Conservation (phyloP, 2,329 filamentous ascomycete genomes). For the Polytolypa hystricis region DNA sequence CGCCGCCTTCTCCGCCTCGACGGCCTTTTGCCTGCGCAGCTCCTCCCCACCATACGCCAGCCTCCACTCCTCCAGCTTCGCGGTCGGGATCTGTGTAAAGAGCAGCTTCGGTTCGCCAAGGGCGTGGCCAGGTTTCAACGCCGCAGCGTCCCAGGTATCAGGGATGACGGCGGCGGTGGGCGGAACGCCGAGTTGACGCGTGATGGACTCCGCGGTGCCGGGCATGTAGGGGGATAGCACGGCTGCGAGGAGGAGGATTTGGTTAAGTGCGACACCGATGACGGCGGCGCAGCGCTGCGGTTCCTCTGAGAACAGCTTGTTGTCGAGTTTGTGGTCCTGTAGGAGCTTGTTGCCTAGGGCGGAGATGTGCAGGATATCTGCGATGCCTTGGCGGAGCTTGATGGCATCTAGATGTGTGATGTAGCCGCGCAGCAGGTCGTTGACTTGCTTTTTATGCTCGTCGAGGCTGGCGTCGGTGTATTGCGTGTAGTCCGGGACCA, state of each 20-base stretch:
- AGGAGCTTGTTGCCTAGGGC: conserved; percentile 50
- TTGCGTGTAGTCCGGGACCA: conserved; percentile 52
- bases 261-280: conserved; percentile 70
- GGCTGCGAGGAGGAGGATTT: conserved; percentile 69
- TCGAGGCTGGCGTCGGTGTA: conserved; percentile 40
- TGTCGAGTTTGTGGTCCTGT: conserved; percentile 52
- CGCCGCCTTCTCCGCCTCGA: conserved; percentile 44
- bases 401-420: conserved; percentile 48
- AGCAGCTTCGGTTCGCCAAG: conserved; percentile 71
- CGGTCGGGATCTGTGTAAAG: conserved; percentile 70
- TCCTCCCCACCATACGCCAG: conserved; percentile 60
- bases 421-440: conserved; percentile 44
- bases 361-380: conserved; percentile 45
- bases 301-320: conserved; percentile 48
- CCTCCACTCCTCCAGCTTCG: conserved; percentile 76
- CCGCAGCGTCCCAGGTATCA: conserved; percentile 50
- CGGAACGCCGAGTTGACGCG: conserved; percentile 58
- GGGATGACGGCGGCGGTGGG: conserved; percentile 39
- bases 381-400: conserved; percentile 46
- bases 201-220: conserved; percentile 61
- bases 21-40: conserved; percentile 57
- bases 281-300: conserved; percentile 50
- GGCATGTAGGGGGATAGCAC: conserved; percentile 79
- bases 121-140: conserved; percentile 61
- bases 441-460: conserved; percentile 39